phyloP scores from a whole-genome alignment of 2,329 filamentous ascomycete species.

The Phaeosphaeriaceae sp. region DNA sequence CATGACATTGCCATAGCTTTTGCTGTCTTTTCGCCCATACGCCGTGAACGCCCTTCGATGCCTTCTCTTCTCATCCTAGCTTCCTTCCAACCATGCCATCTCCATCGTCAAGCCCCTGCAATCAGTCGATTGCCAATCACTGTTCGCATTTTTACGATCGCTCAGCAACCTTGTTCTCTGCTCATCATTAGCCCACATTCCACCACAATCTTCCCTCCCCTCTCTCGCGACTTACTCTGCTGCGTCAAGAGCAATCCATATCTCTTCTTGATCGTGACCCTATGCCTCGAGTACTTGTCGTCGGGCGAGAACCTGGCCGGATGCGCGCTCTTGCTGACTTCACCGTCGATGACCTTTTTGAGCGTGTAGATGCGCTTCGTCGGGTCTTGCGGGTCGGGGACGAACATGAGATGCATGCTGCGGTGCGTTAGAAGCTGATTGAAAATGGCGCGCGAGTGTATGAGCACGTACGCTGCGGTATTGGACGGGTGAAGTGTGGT shows the following conservation, averaged over 20 bases:
- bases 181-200: background rate
- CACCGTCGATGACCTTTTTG: conserved; percentile 81
- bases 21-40: conserved; percentile 7
- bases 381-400: conserved; percentile 73
- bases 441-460: background rate
- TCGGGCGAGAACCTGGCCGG: conserved; percentile 96
- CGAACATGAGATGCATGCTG: conserved; percentile 83
- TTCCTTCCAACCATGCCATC: no score
- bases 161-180: conserved; percentile 39
- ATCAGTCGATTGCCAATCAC: no score
- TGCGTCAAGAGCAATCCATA: conserved; percentile 89
- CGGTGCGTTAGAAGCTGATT: background rate
- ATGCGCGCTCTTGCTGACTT: conserved; percentile 95
- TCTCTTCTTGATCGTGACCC: conserved; percentile 92
- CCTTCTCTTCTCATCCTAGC: background rate
- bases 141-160: conserved; percentile 19
- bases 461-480: conserved; percentile 8
- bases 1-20: conserved; percentile 2
- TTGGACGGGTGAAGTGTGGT: background rate
- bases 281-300: conserved; percentile 95
- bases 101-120: no score
- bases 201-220: background rate
- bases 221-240: conserved; percentile 58
- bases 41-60: conserved; percentile 7
- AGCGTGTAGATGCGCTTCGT: conserved; percentile 89